Base-by-base conservation (phyloP, 257 asterid species). In the Schizonepeta tenuifolia region DNA sequence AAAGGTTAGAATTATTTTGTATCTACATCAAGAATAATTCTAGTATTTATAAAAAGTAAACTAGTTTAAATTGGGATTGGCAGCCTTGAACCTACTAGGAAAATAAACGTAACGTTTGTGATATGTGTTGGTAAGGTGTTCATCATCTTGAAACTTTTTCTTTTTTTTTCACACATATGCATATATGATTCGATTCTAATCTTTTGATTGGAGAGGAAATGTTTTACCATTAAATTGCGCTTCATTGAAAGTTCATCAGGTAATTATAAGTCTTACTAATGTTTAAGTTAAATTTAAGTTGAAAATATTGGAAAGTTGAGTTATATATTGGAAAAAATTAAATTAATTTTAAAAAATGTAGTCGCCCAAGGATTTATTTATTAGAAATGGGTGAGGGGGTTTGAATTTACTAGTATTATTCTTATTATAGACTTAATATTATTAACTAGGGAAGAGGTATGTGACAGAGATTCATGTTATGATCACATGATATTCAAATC, bases 401-500 rank as follows among this genome's bases (percentile, higher is more conserved):
- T 4, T 56, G 38, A 26, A 5, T 26, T 59, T 33, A 15, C 12
- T 24, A n/a, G 11, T 35, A 36, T 38, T 36, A 4, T 11, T 36
- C 17, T n/a, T 9, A 18, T 62, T 20, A 38, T 17, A 36, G 7
- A 8, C 21, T n/a, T 61, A n/a, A 38, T 62, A 62, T 17, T 10
- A 38, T 40, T 20, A 62, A 38, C 40, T 46, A 24, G 36, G 50
- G 68, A 38, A 62, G 31, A 35, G 17, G 33, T 7, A 38, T 62
- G 31, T 38, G 22, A 21, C 33, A 46, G 43, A 72, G 59, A 72
- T 61, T 72, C 64, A 33, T 21, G 53, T 61, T 13, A 28, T 38
- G 43, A 38, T 50, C 76, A 61, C 70, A 72, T 49, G 53, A 36
- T 17, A 33, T 33, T 33, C 65, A 35, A 50, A 60, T 72, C 24